Conservation (phyloP, 2,329 filamentous ascomycete species). For the Penicillium hesseltinei region DNA sequence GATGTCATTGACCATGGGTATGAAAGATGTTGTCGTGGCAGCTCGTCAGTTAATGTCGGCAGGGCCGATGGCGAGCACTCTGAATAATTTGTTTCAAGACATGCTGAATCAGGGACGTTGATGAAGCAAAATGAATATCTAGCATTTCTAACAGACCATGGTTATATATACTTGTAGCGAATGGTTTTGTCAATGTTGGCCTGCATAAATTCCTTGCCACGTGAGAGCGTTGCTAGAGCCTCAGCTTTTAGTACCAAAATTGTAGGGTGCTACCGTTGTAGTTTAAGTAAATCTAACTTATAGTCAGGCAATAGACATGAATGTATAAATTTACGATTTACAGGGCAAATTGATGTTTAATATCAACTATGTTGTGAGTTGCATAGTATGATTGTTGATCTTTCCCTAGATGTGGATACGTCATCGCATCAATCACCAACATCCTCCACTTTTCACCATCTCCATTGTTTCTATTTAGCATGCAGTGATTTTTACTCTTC, state of each 20-base stretch:
- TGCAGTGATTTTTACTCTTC: not conserved
- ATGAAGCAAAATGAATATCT: not conserved
- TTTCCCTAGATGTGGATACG: not conserved
- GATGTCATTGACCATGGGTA: conserved; percentile 56
- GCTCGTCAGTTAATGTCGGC: conserved; percentile 31
- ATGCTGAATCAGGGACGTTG: conserved; percentile 28
- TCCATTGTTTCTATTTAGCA: not conserved
- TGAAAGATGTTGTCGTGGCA: conserved; percentile 39
- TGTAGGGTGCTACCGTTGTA: not conserved
- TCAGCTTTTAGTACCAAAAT: not conserved
- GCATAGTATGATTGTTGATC: not conserved
- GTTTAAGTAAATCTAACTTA: not conserved
- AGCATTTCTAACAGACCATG: not conserved
- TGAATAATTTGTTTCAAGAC: conserved; percentile 32
- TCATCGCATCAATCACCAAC: conserved; percentile 9
- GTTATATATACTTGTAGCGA: not conserved
- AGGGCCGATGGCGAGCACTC: conserved; percentile 30
- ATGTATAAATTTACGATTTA: not conserved
- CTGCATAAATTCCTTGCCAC: not conserved
- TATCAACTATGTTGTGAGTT: not conserved
- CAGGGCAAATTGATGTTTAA: not conserved
- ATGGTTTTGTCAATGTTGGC: not conserved
- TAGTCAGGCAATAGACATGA: not conserved
- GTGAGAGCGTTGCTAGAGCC: too few relatives aligned
- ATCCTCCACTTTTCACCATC: not conserved